Base-by-base conservation (phyloP, 2,329 filamentous ascomycete species). In the Cytospora piceae region DNA sequence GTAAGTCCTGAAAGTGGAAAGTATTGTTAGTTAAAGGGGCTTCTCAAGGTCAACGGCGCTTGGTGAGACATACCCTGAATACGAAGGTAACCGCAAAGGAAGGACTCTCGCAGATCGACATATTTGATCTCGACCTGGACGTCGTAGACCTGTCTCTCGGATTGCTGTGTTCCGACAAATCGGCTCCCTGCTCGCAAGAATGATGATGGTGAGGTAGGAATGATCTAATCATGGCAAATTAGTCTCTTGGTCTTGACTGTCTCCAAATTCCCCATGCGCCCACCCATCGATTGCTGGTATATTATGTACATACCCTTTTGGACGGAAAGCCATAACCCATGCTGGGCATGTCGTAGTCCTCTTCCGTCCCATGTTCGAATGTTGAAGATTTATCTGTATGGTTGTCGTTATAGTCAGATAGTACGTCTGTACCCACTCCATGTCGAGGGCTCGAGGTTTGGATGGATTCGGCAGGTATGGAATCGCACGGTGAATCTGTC, bases 101-200 rank as follows among this genome's bases (percentile, higher is more conserved):
- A 97, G 7, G 94, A 97, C 76, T 98, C 93, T 63, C 89, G 86
- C 85, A 98, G 90, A 75, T 98, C 93, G 54, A 98, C 93, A 78
- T 97, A 90, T 78, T 98, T 97, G 71, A 99, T 93, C 75, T 97
- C 94, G 2, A 99, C 95, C 73, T 97, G 91, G 0, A 99, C 95
- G 69, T 97, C 93, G 76, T 99, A 99, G 12, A 92, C 87, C 75
- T 97, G 93, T 67, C 91, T 87, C 75, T 98, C 94, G 3, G 94
- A 98, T 74, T 94, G 91, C 74, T 99, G 95, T 17, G 91, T 96
- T 65, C 95, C 95, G 66, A 87, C 85, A 74, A 97, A 99, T 72
- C 87, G 91, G 78, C 93, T 97, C 22, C 94, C 94, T 2, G 94
- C 87, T 55, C 93, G 90, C 64, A 99, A 82, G 76, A 90, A 96